Evolutionary conservation across 2,329 filamentous ascomycete species (phyloP).

Genomic region (Ophiostoma australiae): DNA sequence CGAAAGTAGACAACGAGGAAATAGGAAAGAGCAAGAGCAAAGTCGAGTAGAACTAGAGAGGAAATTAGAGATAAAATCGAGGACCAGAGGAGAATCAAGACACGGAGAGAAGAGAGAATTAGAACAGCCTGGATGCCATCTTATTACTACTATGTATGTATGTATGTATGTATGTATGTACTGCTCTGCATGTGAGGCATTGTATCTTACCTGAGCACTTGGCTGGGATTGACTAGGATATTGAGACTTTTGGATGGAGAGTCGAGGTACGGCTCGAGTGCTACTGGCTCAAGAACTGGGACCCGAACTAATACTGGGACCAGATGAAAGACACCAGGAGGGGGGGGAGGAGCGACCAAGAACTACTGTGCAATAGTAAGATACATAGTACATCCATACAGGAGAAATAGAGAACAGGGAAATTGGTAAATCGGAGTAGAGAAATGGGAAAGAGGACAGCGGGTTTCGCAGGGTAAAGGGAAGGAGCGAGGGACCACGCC

Average conservation of each 20-base stretch:
- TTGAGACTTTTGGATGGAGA: slow-evolving; percentile 10
- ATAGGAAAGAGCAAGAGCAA: not conserved
- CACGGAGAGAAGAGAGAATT: not conserved
- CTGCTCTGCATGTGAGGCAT: not conserved
- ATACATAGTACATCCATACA: not conserved
- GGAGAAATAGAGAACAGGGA: slow-evolving; percentile 1
- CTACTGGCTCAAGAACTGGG: not conserved
- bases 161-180: not conserved
- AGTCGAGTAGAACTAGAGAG: not conserved
- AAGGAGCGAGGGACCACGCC: not conserved
- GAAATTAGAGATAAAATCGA: not conserved
- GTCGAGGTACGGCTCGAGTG: not conserved
- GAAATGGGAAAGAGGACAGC: not conserved
- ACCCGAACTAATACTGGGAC: slow-evolving; percentile 4
- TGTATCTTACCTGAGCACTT: no score
- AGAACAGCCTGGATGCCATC: not conserved
- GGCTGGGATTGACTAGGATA: not conserved
- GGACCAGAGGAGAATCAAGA: not conserved
- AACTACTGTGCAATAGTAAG: not conserved
- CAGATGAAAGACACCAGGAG: slow-evolving; percentile 1
- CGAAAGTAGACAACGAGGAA: not conserved
- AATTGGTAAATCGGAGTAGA: slow-evolving; percentile 6
- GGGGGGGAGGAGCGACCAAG: not conserved
- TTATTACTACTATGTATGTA: not conserved
- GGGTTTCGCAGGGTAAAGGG: not conserved